Evolutionary conservation across 2,329 filamentous ascomycete genomes (phyloP), one percentile per base, ranked within the genome.

Genomic region (Phaeomoniella chlamydospora): DNA sequence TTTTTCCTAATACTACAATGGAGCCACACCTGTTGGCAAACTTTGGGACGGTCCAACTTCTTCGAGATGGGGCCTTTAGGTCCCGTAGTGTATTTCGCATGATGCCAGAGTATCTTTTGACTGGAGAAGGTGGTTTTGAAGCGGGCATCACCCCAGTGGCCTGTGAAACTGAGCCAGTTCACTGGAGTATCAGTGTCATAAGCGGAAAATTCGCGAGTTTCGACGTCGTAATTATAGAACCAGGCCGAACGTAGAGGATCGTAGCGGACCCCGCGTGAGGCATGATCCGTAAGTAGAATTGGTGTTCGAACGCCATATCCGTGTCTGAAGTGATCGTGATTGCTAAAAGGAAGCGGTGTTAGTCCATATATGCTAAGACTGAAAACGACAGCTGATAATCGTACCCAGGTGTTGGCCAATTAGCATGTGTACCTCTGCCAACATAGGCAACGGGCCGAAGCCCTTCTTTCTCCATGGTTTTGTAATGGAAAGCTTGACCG

Each of bases 51-150:
- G 38, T 68, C 64, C 43, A 80, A 48, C 34, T 67, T 55, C 55
- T 80, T 79, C 42, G 72, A 67, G 39, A 56, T 58, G 1, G 75
- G 75, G 1, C 76, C 76, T 14, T 70, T 75, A 1, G 76, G 76
- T 1, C 76, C 76, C 38, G 55, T 57, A 0, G 55, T 56, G 46
- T 67, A 79, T 48, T 70, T 72, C n/a, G 61, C 49, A 51, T 74
- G 64, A 15, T 72, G 64, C 34, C 68, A 67, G 3, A 64, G 41
- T 29, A 47, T 41, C 10, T 46, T 29, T 42, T 54, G 54, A 36
- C 55, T 54, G 34, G 67, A 60, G 22, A 62, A 63, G n/a, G 59
- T 54, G 2, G 60, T 55, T 0, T 67, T 64, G 37, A 76, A 72
- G 45, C 71, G 62, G 41, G 70, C 51, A 45, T 80, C 74, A 2